phyloP scores from a whole-genome alignment of 164 flowering plant genomes.

The Annona squamosa region DNA sequence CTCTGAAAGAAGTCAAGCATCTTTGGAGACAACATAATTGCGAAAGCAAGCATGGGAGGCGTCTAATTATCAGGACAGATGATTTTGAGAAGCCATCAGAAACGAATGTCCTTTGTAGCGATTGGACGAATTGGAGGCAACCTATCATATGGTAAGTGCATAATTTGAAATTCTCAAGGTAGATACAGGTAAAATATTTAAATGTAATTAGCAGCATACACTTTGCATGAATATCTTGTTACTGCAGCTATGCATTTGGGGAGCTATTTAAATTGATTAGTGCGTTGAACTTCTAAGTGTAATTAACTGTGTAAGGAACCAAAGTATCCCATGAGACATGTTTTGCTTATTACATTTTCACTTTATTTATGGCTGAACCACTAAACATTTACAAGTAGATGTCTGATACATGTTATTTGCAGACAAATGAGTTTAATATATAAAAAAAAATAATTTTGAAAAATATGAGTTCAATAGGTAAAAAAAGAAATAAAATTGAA shows the following conservation, averaged over 20 bases:
- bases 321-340: too few relatives aligned
- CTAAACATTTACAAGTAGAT: too few relatives aligned
- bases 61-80: conserved; percentile 66
- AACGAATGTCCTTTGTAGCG: conserved; percentile 80
- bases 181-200: not conserved
- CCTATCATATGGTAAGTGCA: conserved; percentile 77
- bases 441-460: too few relatives aligned
- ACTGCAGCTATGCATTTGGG: not conserved
- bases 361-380: too few relatives aligned
- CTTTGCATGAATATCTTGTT: not conserved
- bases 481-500: too few relatives aligned
- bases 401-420: too few relatives aligned
- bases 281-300: not conserved
- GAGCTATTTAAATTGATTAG: not conserved
- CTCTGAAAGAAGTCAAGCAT: conserved; percentile 87
- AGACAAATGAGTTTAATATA: too few relatives aligned
- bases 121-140: conserved; percentile 82
- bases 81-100: conserved; percentile 77
- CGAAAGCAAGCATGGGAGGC: conserved; percentile 44
- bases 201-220: not conserved
- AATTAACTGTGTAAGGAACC: not conserved
- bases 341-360: too few relatives aligned
- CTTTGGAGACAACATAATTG: conserved; percentile 81
- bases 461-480: too few relatives aligned
- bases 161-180: not conserved